Evolutionary conservation across 768 basidiomycete species (phyloP).

Genomic region (Fibroporia radiculosa): DNA sequence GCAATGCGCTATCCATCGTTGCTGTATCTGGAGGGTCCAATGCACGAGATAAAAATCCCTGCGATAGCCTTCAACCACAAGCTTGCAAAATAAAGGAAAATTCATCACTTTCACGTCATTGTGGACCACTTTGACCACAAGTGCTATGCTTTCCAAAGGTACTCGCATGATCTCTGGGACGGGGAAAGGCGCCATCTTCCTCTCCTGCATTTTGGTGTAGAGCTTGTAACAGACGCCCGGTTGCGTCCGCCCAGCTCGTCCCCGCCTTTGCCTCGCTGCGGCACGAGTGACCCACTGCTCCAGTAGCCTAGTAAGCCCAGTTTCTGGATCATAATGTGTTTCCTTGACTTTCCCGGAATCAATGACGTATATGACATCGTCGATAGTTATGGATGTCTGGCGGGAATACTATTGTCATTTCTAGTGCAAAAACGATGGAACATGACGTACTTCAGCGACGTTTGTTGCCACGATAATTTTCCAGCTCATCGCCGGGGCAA

Average conservation of each 20-base stretch:
- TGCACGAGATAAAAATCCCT: constrained; percentile 64
- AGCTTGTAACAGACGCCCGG: constrained; percentile 84
- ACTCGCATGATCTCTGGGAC: constrained; percentile 85
- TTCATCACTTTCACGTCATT: constrained; percentile 64
- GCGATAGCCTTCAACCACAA: neutral
- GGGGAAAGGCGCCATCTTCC: constrained; percentile 62
- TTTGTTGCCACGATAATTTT: constrained; percentile 90
- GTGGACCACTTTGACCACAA: constrained; percentile 76
- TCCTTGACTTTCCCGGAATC: constrained; percentile 86
- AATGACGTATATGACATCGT: constrained; percentile 80
- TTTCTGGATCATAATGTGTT: constrained; percentile 62
- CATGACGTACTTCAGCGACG: constrained; percentile 66
- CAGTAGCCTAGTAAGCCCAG: constrained; percentile 64
- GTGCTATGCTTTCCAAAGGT: constrained; percentile 73
- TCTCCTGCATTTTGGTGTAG: constrained; percentile 68
- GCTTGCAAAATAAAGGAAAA: no score
- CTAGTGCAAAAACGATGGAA: neutral
- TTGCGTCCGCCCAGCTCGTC: constrained; percentile 83
- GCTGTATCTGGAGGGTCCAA: constrained; percentile 76
- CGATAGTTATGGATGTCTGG: constrained; percentile 86
- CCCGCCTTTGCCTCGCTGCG: constrained; percentile 75
- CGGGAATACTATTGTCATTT: neutral
- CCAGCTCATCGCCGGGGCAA: constrained; percentile 53
- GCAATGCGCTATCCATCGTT: constrained; percentile 74
- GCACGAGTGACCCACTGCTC: constrained; percentile 78